These are phyloP conservation scores for Moniliophthora roreri DNA, from an alignment of 1,284 basidiomycete genomes.

Conservation along the genomic window DNA sequence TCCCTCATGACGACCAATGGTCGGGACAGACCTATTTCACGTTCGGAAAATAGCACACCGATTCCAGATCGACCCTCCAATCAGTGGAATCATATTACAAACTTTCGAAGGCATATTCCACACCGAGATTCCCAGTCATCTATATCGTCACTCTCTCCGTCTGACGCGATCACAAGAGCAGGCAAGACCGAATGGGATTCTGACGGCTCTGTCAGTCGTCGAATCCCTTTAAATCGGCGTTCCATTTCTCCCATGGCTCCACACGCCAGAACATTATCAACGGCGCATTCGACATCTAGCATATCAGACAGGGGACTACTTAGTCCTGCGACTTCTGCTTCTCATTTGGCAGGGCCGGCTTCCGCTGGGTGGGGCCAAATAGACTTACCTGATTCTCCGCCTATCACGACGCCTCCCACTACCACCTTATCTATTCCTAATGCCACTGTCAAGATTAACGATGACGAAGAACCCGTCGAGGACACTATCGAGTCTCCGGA, in stretches of 20 bases:
- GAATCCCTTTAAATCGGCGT: conserved; percentile 62
- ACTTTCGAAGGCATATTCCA: conserved; percentile 35
- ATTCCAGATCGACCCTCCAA: conserved; percentile 21
- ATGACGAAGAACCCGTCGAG: conserved; percentile 30
- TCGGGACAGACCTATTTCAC: conserved; percentile 24
- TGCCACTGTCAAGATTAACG: conserved; percentile 22
- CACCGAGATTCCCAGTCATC: conserved; percentile 61
- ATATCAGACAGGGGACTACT: not conserved
- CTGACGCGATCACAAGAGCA: conserved; percentile 36
- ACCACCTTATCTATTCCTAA: not conserved
- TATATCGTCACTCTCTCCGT: conserved; percentile 57
- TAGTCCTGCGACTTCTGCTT: conserved; percentile 4
- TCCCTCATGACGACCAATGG: conserved; percentile 39
- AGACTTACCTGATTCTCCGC: conserved; percentile 19
- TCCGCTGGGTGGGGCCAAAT: conserved; percentile 12
- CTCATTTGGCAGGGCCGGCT: conserved; percentile 1
- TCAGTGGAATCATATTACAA: conserved; percentile 53
- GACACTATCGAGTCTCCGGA: conserved; percentile 31
- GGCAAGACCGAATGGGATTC: conserved; percentile 53
- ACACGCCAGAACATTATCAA: conserved; percentile 33
- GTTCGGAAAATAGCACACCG: conserved; percentile 39
- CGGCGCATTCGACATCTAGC: conserved; percentile 16
- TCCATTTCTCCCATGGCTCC: conserved; percentile 74
- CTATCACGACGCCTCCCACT: conserved; percentile 13
- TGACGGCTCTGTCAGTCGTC: conserved; percentile 50